Base-by-base conservation (phyloP, 2,329 filamentous ascomycete genomes). In the Canariomyces notabilis region DNA sequence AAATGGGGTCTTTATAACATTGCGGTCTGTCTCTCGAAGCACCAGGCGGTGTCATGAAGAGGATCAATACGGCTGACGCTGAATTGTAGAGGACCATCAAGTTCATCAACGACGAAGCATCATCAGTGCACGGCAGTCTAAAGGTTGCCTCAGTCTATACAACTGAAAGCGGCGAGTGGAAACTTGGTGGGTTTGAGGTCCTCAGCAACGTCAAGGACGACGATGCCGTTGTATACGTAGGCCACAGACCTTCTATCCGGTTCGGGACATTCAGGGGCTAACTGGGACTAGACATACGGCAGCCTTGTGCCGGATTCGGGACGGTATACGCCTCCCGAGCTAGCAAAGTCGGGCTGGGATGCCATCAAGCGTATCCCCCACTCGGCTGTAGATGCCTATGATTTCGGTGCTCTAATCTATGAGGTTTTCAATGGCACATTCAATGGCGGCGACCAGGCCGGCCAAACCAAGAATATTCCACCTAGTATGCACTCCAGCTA, bases 101-200 rank as follows among this genome's bases (percentile, higher is more conserved):
- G 60, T 98, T 98, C 62, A 88, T 98, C 64, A 98, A 98, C 61
- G 83, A 87, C 38, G 93, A 98, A 56, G 93, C 90, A 3, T 77
- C 85, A 2, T 96, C 90, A 0, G 86, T 98, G 42, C 93, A 98
- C 60, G 93, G 90, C 39, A 88, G 81, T 59, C 73, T 98, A 42
- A 83, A 87, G 52, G 85, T 87, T 16, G 86, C 87, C 1, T 95
- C 91, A 0, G 76, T 98, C 54, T 98, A 90, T 66, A 93, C 88
- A 4, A 89, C 89, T 50, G 91, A 97, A 63, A 96, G 93, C 61
- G 93, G 93, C 48, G 93, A 98, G 68, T 98, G 93, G 93, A 97
- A 94, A 62, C 72, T 98, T 2, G 90, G 86, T 16, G 93, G 93
- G 1, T 95, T 98, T 57, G 93, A 98, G 56, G 79, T 95, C 5